Evolutionary conservation across 2,329 filamentous ascomycete species (phyloP), one percentile per base, ranked within the genome.

Genomic region (Plectosphaerella plurivora): DNA sequence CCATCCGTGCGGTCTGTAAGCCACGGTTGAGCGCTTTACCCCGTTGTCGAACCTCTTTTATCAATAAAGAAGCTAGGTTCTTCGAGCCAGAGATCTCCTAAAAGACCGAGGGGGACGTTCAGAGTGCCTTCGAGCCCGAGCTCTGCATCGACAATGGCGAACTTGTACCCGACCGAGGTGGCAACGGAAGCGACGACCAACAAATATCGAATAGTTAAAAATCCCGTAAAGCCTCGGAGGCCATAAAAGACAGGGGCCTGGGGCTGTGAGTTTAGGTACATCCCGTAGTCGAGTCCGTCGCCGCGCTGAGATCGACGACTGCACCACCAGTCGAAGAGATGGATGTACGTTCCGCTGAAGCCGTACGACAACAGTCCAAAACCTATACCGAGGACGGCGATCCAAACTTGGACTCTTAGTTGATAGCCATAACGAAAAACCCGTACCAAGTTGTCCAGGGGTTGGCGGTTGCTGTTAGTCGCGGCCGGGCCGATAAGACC

Each of bases 291-390:
- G 3, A 56, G 51, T 7, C 55, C 53, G 4, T 16, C 22, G 3
- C 24, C 14, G 10, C 28, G 4, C 15, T n/a, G 15, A 6, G 53
- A 35, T 15, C 49, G 41, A 14, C 39, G 25, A 28, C 25, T 54
- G 35, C 53, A 54, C 53, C 55, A 56, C 49, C 37, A 54, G 36
- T 57, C 55, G 36, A 57, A 57, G 11, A 56, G 15, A 16, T 57
- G 54, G 15, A 45, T 16, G 25, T 57, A 56, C 5, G 54, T 39
- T 11, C 54, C 55, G 15, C 24, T 18, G 18, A 49, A 50, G 3
- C 55, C 53, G 24, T 54, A 53, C 1, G 53, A 52, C 6, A 57
- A n/a, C 10, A 51, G 44, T 1, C 55, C 54, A 6, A 57, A 51
- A 10, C 51, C 54, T 9, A 36, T 36, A 14, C 33, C 33, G 33